Conservation (phyloP, 176 grass and related monocot genomes). For the Puccinellia tenuiflora region DNA sequence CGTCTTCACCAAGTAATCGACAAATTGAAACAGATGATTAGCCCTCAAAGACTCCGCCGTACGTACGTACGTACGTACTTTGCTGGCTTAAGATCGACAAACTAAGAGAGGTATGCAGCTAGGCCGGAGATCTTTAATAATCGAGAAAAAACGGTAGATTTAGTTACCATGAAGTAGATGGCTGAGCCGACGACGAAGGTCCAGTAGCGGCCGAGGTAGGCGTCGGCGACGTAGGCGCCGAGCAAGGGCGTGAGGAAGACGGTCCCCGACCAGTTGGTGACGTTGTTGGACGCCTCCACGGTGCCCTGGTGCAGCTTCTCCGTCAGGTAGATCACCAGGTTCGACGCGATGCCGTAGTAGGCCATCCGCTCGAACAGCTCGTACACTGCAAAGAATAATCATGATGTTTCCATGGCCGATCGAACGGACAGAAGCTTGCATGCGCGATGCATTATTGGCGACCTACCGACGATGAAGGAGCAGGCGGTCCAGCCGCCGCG, state of each 20-base stretch:
- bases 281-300: conserved; percentile 43
- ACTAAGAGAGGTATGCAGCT: no score
- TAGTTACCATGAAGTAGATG: conserved; percentile 31
- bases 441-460: no score
- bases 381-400: no score
- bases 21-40: no score
- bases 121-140: no score
- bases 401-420: no score
- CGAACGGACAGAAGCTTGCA: background rate
- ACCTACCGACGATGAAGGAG: conserved; percentile 34
- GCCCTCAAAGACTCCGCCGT: no score
- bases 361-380: conserved; percentile 51
- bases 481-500: conserved; percentile 46
- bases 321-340: conserved; percentile 40
- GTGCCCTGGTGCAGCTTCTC: conserved; percentile 43
- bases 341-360: conserved; percentile 39
- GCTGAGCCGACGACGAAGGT: conserved; percentile 34
- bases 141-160: no score
- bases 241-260: conserved; percentile 28
- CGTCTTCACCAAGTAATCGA: no score
- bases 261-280: conserved; percentile 42
- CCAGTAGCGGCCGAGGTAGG: conserved; percentile 47
- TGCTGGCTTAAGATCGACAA: no score
- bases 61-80: no score
- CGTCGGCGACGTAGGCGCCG: conserved; percentile 41